Percentiles rank a stretch among this genome's conserved stretches.
phyloP scores from a whole-genome alignment of 345 rosid genomes.

The Populus pruinosa region DNA sequence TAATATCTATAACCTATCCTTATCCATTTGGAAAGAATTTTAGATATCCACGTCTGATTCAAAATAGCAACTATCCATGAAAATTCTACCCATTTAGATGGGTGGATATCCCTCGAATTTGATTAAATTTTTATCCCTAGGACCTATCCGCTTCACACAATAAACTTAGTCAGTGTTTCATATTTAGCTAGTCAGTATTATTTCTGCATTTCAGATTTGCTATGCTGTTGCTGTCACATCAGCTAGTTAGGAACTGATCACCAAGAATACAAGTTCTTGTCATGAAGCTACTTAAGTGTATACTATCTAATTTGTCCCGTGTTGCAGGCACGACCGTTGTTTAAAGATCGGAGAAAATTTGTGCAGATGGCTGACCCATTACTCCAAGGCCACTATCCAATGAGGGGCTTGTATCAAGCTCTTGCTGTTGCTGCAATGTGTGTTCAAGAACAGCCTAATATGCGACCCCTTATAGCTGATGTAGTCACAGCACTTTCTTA shows the following conservation, averaged over 20 bases:
- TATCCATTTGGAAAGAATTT: too few species aligned
- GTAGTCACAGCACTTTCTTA: slow-evolving; percentile 82
- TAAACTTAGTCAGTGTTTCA: background rate
- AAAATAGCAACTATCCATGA: too few species aligned
- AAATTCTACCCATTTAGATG: too few species aligned
- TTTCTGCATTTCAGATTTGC: background rate
- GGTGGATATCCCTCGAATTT: too few species aligned
- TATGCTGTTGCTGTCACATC: background rate
- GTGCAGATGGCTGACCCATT: slow-evolving; percentile 80
- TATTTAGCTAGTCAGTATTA: background rate
- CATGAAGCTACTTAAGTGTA: background rate
- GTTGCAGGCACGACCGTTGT: slow-evolving; percentile 78
- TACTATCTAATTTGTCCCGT: background rate
- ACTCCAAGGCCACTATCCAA: slow-evolving; percentile 77
- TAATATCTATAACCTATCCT: too few species aligned
- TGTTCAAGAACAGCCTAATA: slow-evolving; percentile 79
- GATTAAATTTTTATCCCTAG: too few species aligned
- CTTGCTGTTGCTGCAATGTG: slow-evolving; percentile 95
- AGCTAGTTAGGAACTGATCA: background rate
- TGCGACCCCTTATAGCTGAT: slow-evolving; percentile 80
- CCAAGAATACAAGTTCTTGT: background rate
- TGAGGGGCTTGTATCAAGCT: slow-evolving; percentile 85
- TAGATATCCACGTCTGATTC: too few species aligned
- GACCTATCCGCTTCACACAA: background rate
- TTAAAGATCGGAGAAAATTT: slow-evolving; percentile 73